phyloP scores from a whole-genome alignment of 2,329 filamentous ascomycete genomes.

The Mycocentrospora acerina region DNA sequence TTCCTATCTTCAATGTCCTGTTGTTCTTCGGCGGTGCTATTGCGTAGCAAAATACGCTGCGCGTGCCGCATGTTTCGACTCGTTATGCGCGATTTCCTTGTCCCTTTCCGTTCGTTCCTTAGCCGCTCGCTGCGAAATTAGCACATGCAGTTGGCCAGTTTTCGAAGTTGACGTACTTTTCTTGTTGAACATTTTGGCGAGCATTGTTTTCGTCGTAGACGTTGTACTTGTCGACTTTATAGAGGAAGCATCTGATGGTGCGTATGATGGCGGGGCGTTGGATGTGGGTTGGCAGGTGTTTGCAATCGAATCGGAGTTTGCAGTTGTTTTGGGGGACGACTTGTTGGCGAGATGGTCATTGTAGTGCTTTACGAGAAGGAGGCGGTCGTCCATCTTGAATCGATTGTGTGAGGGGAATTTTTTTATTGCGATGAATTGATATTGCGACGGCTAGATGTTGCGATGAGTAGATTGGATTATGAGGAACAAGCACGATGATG shows the following conservation, averaged over 20 bases:
- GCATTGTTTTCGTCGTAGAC: slow-evolving; percentile 11
- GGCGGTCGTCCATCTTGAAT: no score
- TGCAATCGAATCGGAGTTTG: slow-evolving; percentile 1
- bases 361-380: no score
- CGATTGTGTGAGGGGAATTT: no score
- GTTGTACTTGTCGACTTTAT: slow-evolving; percentile 11
- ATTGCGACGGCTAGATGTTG: no score
- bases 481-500: no score
- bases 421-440: no score
- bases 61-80: slow-evolving; percentile 11
- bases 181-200: slow-evolving; percentile 12
- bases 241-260: slow-evolving; percentile 9
- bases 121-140: not conserved
- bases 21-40: no score
- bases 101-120: slow-evolving; percentile 1
- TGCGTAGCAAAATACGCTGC: slow-evolving; percentile 11
- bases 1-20: no score
- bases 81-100: slow-evolving; percentile 4
- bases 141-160: not conserved
- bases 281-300: not conserved
- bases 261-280: slow-evolving; percentile 11
- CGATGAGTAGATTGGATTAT: no score
- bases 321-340: slow-evolving; percentile 3
- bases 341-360: no score
- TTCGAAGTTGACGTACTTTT: slow-evolving; percentile 9